Percentiles rank a stretch among this genome's conserved stretches.
These are phyloP conservation scores for Eragrostis nindensis DNA, from an alignment of 176 grass and related monocot genomes.

Conservation along the genomic window DNA sequence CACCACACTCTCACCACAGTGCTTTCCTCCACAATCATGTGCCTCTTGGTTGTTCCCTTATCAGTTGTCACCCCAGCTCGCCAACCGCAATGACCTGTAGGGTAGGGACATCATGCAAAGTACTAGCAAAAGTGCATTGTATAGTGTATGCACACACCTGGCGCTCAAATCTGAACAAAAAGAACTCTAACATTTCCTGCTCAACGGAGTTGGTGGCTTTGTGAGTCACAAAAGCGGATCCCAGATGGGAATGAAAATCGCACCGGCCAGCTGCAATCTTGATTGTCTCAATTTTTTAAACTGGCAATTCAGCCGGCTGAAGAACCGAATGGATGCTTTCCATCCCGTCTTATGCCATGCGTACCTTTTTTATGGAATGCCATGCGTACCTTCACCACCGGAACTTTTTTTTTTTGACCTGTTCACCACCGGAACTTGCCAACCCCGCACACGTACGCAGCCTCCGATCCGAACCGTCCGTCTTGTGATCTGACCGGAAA, in stretches of 20 bases:
- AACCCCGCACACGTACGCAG: not conserved
- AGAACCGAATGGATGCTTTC: not conserved
- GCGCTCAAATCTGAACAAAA: not conserved
- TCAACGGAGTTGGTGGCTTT: not conserved
- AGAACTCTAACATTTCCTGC: not conserved
- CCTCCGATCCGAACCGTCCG: not conserved
- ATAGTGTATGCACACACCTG: slow-evolving; percentile 5
- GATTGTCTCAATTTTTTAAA: not conserved
- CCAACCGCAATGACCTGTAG: too few relatives aligned
- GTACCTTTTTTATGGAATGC: too few relatives aligned
- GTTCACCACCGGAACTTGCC: not conserved
- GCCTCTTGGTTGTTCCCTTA: too few relatives aligned
- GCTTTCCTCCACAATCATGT: too few relatives aligned
- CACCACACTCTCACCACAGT: too few relatives aligned
- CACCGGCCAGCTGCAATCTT: not conserved
- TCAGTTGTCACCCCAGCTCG: too few relatives aligned
- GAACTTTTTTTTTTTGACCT: too few relatives aligned
- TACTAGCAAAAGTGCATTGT: too few relatives aligned
- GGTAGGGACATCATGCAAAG: too few relatives aligned
- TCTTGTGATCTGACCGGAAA: not conserved
- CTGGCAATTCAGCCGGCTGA: not conserved
- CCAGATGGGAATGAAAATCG: not conserved
- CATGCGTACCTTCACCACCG: slow-evolving; percentile 1
- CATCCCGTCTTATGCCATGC: not conserved
- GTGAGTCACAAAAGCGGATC: not conserved